phyloP scores from a whole-genome alignment of 2,329 filamentous ascomycete genomes.

The Venturia aucupariae region DNA sequence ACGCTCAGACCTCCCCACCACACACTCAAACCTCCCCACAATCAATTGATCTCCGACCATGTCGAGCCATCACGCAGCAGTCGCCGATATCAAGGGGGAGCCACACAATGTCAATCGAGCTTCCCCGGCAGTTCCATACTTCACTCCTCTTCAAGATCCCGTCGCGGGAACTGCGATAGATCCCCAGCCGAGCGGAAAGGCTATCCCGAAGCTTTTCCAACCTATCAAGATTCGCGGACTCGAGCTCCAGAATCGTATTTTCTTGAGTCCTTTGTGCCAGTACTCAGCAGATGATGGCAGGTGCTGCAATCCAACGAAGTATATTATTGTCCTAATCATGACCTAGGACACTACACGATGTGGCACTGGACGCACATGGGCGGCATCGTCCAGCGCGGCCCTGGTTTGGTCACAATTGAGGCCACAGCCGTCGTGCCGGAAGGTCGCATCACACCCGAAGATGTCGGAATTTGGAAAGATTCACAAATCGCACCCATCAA shows the following conservation, averaged over 20 bases:
- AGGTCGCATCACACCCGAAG: constrained; percentile 75
- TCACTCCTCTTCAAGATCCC: constrained; percentile 38
- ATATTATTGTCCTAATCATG: background rate
- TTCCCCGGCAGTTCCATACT: constrained; percentile 35
- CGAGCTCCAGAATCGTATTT: constrained; percentile 60
- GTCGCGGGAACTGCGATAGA: constrained; percentile 38
- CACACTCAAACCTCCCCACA: background rate
- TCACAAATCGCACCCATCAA: constrained; percentile 65
- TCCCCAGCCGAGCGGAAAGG: constrained; percentile 38
- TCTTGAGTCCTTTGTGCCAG: constrained; percentile 56
- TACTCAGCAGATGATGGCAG: constrained; percentile 52
- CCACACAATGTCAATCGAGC: constrained; percentile 32
- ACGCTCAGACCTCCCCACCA: no score
- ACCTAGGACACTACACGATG: constrained; percentile 56
- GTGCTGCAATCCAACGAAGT: background rate
- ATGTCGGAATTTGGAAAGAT: constrained; percentile 75
- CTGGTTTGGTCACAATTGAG: constrained; percentile 66
- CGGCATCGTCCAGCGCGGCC: constrained; percentile 66
- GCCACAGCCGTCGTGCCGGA: constrained; percentile 66
- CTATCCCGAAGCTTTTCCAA: constrained; percentile 51
- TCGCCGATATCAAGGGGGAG: constrained; percentile 22
- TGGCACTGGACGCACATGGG: constrained; percentile 80
- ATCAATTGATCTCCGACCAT: constrained; percentile 9
- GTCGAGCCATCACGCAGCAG: constrained; percentile 24
- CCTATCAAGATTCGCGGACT: constrained; percentile 48